phyloP scores from a whole-genome alignment of 441 rosid genomes.

The Adansonia rubrostipa region DNA sequence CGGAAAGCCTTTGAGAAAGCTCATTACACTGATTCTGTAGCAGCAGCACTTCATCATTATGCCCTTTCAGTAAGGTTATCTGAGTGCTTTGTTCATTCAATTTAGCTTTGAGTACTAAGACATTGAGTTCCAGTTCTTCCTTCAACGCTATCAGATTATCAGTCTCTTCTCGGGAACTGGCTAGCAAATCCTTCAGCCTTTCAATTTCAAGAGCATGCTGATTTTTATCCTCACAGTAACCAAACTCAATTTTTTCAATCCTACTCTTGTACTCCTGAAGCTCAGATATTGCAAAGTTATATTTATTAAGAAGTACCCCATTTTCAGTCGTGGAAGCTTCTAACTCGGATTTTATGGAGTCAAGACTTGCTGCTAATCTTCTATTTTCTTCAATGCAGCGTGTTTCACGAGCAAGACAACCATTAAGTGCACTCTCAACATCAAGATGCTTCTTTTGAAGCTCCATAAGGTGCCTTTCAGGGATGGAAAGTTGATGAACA shows the following conservation, averaged over 20 bases:
- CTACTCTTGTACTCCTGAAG: slow-evolving; percentile 50
- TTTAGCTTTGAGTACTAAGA: slow-evolving; percentile 58
- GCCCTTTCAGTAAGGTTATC: slow-evolving; percentile 41
- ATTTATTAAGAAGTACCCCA: slow-evolving; percentile 48
- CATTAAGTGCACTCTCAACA: slow-evolving; percentile 54
- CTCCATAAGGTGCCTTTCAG: slow-evolving; percentile 48
- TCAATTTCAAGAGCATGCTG: slow-evolving; percentile 54
- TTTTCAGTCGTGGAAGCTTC: slow-evolving; percentile 63
- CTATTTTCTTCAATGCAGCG: slow-evolving; percentile 64
- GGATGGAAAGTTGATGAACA: slow-evolving; percentile 51
- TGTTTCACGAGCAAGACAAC: slow-evolving; percentile 59
- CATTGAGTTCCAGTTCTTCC: slow-evolving; percentile 63
- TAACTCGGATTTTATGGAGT: slow-evolving; percentile 61
- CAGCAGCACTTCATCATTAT: slow-evolving; percentile 44
- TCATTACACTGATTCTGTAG: slow-evolving; percentile 59
- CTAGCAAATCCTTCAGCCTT: slow-evolving; percentile 51
- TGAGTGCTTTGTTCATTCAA: slow-evolving; percentile 56
- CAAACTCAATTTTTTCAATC: slow-evolving; percentile 41
- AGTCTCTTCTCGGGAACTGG: slow-evolving; percentile 57
- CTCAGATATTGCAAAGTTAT: slow-evolving; percentile 43
- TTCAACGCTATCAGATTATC: slow-evolving; percentile 60
- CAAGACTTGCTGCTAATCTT: slow-evolving; percentile 51
- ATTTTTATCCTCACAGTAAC: slow-evolving; percentile 41
- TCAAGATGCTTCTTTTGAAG: slow-evolving; percentile 59
- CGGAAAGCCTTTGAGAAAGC: slow-evolving; percentile 74